Evolutionary conservation across 148 eudicot species (phyloP).

Genomic region (Rhododendron ferrugineum): DNA sequence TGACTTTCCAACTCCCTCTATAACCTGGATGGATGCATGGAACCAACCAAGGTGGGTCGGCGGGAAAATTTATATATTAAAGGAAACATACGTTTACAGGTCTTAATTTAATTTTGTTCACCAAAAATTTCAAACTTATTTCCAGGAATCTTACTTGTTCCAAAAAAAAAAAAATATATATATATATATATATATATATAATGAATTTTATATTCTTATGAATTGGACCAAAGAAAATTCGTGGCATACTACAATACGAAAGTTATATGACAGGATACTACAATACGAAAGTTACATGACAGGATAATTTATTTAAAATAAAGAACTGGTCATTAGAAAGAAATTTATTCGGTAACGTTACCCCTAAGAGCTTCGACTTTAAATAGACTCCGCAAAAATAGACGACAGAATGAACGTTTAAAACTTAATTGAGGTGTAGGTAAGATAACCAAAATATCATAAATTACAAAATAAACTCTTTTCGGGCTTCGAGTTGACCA

Average conservation of each 20-base stretch:
- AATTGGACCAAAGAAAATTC: not conserved
- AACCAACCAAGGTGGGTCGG: not conserved
- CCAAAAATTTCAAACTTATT: not conserved
- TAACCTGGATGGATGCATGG: not conserved
- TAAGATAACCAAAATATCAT: not conserved
- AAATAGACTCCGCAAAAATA: not conserved
- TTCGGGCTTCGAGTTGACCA: too few relatives aligned
- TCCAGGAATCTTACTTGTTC: not conserved
- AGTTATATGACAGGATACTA: too few relatives aligned
- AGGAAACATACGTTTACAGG: not conserved
- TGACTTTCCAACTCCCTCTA: not conserved
- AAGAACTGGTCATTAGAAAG: not conserved
- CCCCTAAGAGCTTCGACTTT: too few relatives aligned
- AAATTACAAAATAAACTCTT: too few relatives aligned
- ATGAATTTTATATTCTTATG: not conserved
- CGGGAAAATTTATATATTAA: not conserved
- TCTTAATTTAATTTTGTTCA: not conserved
- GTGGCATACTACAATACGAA: not conserved
- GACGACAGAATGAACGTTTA: too few relatives aligned
- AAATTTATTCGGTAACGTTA: not conserved
- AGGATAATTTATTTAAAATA: too few relatives aligned
- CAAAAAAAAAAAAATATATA: too few relatives aligned
- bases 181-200: not conserved
- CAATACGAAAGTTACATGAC: too few relatives aligned
- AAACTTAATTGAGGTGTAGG: not conserved